Percentiles rank a stretch among this genome's conserved stretches.
Conservation (phyloP, 352 stramenopile species). For the Globisporangium paddicum region DNA sequence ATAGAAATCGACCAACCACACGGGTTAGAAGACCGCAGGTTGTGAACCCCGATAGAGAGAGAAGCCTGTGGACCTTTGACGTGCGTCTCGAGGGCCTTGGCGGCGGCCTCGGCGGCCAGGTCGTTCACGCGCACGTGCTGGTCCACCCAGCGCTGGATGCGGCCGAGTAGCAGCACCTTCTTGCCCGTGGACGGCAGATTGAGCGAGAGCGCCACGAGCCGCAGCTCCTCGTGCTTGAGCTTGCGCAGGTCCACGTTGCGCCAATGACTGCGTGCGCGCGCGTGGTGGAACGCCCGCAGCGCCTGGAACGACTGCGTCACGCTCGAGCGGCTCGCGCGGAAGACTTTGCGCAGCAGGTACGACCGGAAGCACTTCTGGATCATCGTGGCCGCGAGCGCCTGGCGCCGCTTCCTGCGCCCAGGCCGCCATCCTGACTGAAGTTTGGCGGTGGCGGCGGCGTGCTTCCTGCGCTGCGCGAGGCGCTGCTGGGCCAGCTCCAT, state of each 20-base stretch:
- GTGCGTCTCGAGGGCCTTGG: slow-evolving; percentile 47
- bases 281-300: slow-evolving; percentile 46
- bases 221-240: slow-evolving; percentile 58
- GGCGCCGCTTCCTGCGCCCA: slow-evolving; percentile 29
- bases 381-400: slow-evolving; percentile 50
- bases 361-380: slow-evolving; percentile 67
- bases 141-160: slow-evolving; percentile 74
- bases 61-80: slow-evolving; percentile 24
- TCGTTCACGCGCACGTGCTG: slow-evolving; percentile 55
- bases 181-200: slow-evolving; percentile 74
- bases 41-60: background rate
- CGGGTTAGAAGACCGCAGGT: background rate
- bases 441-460: slow-evolving; percentile 33
- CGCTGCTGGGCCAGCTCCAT: slow-evolving; percentile 1
- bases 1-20: background rate
- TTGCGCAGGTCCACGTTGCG: slow-evolving; percentile 50
- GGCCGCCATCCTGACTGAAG: slow-evolving; percentile 55
- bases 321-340: slow-evolving; percentile 33
- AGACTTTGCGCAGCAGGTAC: slow-evolving; percentile 55
- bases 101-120: slow-evolving; percentile 50
- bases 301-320: slow-evolving; percentile 46
- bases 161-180: slow-evolving; percentile 66
- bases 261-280: slow-evolving; percentile 47
- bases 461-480: slow-evolving; percentile 14
- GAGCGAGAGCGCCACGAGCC: slow-evolving; percentile 52